Percentiles rank a stretch among this genome's conserved stretches.
Evolutionary conservation across 305 asterid genomes (phyloP).

Genomic region (Solanum hybrid): DNA sequence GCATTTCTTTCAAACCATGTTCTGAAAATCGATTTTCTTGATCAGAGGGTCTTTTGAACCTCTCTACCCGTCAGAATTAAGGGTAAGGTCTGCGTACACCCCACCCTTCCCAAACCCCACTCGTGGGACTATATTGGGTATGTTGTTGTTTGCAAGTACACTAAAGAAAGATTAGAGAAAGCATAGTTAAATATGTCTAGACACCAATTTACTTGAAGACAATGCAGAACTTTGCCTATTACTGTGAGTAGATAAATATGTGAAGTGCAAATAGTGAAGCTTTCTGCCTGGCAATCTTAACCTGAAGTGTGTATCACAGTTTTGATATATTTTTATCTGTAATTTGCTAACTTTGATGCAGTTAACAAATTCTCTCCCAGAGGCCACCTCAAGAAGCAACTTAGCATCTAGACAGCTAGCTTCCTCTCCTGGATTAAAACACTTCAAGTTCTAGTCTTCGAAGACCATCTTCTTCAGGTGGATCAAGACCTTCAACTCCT

Average conservation of each 20-base stretch:
- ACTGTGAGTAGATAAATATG: neutral
- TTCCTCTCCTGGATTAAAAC: conserved; percentile 57
- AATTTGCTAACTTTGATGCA: conserved; percentile 24
- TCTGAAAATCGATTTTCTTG: neutral
- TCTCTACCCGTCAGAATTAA: neutral
- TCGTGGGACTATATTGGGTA: neutral
- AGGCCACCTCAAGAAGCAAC: conserved; percentile 55
- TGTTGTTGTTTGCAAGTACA: neutral
- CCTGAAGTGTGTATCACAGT: neutral
- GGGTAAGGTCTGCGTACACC: neutral
- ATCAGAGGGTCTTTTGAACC: neutral
- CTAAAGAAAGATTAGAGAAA: neutral
- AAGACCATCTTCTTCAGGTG: conserved; percentile 87
- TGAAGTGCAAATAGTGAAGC: neutral
- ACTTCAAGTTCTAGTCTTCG: conserved; percentile 65
- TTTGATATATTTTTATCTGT: conserved; percentile 6
- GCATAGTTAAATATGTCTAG: neutral
- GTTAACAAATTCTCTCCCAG: conserved; percentile 72
- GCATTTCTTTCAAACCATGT: neutral
- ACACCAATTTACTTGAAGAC: neutral
- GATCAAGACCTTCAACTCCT: conserved; percentile 88
- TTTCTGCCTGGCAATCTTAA: neutral
- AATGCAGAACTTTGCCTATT: neutral
- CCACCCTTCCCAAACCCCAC: neutral
- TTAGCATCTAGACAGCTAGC: conserved; percentile 44